phyloP scores from a whole-genome alignment of 495 filamentous ascomycete genomes.

The Neurospora sp. region DNA sequence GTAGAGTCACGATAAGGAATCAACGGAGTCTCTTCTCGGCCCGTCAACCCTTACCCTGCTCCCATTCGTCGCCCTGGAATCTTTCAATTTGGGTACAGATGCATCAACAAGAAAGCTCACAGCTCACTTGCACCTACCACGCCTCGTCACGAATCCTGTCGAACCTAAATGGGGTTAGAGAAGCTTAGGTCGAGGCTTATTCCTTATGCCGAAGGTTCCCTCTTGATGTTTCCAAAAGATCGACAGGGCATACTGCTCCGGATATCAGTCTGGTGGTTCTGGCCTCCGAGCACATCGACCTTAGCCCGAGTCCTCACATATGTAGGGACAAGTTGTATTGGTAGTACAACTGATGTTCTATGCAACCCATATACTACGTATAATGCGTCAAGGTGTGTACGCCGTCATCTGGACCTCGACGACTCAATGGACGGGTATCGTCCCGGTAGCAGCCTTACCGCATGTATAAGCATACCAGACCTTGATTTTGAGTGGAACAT shows the following conservation, averaged over 20 bases:
- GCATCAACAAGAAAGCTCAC: neutral
- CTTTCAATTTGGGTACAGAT: constrained; percentile 1
- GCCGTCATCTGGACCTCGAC: neutral
- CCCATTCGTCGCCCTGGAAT: constrained; percentile 6
- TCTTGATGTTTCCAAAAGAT: neutral
- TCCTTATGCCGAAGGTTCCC: neutral
- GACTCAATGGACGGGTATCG: neutral
- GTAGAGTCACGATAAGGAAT: neutral
- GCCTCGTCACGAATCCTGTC: neutral
- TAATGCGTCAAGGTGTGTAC: neutral
- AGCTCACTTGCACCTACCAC: neutral
- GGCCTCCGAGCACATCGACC: neutral
- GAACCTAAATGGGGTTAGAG: neutral
- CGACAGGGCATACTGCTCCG: neutral
- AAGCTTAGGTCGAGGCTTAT: neutral
- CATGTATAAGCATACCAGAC: neutral
- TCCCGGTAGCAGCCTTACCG: neutral
- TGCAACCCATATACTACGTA: neutral
- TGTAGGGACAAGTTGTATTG: neutral
- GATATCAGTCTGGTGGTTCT: neutral
- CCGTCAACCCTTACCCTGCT: neutral
- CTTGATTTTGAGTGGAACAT: neutral
- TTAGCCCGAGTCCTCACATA: neutral
- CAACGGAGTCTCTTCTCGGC: neutral
- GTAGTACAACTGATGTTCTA: neutral